Percentiles rank a stretch among this genome's conserved stretches.
phyloP scores from a whole-genome alignment of 257 asterid species.

The Penstemon eatonii region DNA sequence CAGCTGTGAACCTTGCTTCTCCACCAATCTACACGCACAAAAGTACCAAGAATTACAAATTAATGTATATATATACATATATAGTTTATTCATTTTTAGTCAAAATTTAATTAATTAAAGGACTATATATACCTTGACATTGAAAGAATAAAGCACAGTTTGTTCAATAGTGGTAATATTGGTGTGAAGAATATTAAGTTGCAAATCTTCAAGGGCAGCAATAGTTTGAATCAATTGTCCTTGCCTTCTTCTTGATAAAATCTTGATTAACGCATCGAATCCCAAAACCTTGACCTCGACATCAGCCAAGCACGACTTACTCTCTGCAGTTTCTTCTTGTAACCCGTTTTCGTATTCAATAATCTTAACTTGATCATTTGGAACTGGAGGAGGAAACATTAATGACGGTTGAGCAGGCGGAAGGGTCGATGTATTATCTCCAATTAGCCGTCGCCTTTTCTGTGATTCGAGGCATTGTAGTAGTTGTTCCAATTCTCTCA shows the following conservation, averaged over 20 bases:
- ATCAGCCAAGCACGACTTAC: constrained; percentile 80
- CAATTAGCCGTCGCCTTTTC: constrained; percentile 76
- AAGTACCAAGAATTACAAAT: neutral
- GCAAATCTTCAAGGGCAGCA: constrained; percentile 94
- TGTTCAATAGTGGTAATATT: constrained; percentile 91
- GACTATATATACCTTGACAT: constrained; percentile 60
- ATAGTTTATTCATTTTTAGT: neutral
- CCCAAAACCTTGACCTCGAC: constrained; percentile 86
- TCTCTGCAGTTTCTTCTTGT: constrained; percentile 72
- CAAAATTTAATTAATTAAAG: neutral
- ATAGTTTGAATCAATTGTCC: constrained; percentile 75
- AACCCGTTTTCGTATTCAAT: constrained; percentile 50
- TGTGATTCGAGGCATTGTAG: constrained; percentile 94
- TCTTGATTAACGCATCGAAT: constrained; percentile 78
- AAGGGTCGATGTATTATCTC: constrained; percentile 49
- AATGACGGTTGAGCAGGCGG: constrained; percentile 41
- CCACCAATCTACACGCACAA: constrained; percentile 56
- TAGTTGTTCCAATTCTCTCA: constrained; percentile 85
- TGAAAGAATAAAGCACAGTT: constrained; percentile 88
- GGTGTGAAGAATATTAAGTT: constrained; percentile 76
- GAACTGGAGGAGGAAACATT: constrained; percentile 43
- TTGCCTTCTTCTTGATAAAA: constrained; percentile 69
- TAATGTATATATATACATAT: neutral
- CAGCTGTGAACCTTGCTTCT: constrained; percentile 73
- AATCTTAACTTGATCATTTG: constrained; percentile 41